A percentile compares a stretch with the other conserved stretches of the same genome.
Conservation (phyloP, 768 basidiomycete species). For the Auricularia heimuer region DNA sequence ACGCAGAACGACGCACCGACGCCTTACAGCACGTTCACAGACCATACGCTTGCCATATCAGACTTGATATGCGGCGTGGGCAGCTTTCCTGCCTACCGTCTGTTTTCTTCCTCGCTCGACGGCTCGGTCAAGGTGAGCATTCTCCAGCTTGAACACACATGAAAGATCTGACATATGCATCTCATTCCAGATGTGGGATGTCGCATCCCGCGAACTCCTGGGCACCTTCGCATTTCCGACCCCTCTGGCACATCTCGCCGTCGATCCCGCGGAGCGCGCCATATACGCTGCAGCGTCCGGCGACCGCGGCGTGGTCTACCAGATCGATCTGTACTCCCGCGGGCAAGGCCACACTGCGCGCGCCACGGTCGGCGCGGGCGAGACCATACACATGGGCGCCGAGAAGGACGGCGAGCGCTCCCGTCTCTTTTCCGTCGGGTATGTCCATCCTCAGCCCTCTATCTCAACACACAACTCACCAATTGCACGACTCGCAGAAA, state of each 20-base stretch:
- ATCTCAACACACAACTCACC: background rate
- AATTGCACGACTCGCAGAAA: conserved; percentile 35
- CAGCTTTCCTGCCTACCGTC: conserved; percentile 61
- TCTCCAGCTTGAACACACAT: conserved; percentile 1
- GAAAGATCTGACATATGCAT: conserved; percentile 5
- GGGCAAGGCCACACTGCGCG: conserved; percentile 51
- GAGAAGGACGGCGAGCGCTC: conserved; percentile 40
- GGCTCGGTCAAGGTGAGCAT: conserved; percentile 75
- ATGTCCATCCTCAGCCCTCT: conserved; percentile 12
- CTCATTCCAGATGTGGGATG: conserved; percentile 64
- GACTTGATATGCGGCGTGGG: conserved; percentile 76
- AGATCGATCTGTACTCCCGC: conserved; percentile 65
- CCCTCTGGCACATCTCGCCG: conserved; percentile 56
- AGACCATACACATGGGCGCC: conserved; percentile 57
- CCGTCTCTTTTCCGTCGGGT: conserved; percentile 67
- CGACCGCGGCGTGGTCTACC: conserved; percentile 53
- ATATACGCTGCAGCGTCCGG: conserved; percentile 79
- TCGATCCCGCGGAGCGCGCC: conserved; percentile 78
- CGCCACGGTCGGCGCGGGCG: conserved; percentile 62
- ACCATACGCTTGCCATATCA: conserved; percentile 87
- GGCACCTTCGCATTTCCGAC: conserved; percentile 84
- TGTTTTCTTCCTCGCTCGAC: conserved; percentile 77
- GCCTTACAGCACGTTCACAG: conserved; percentile 71
- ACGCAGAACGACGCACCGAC: conserved; percentile 64
- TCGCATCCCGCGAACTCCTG: conserved; percentile 61